A percentile compares a stretch with the other conserved stretches of the same genome.
Conservation (phyloP, 1,284 basidiomycete genomes). For the Cutaneotrichosporon daszewskae region DNA sequence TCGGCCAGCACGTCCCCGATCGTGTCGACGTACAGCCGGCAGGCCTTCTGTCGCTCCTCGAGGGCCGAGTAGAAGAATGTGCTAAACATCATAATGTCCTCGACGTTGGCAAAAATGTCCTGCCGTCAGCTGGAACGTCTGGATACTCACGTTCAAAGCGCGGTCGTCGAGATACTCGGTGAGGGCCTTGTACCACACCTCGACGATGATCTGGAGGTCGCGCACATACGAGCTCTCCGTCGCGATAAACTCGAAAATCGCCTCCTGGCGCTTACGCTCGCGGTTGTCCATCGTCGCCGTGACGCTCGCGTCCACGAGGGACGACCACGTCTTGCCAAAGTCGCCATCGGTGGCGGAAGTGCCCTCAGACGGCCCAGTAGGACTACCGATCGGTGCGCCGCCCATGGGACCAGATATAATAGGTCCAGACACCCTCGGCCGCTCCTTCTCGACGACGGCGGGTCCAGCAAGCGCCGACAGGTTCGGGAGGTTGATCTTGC, state of each 20-base stretch:
- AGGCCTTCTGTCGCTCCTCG: slow-evolving; percentile 83
- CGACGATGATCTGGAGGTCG: slow-evolving; percentile 82
- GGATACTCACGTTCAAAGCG: slow-evolving; percentile 66
- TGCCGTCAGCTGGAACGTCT: no score
- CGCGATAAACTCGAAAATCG: slow-evolving; percentile 82
- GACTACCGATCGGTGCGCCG: no score
- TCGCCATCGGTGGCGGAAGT: slow-evolving; percentile 6
- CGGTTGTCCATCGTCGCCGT: slow-evolving; percentile 66
- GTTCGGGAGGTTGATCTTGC: slow-evolving; percentile 5
- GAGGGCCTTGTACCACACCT: slow-evolving; percentile 73
- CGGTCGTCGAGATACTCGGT: slow-evolving; percentile 68
- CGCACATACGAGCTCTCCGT: slow-evolving; percentile 84
- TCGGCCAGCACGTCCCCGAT: slow-evolving; percentile 78
- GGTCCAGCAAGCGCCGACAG: no score
- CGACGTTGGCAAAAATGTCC: slow-evolving; percentile 92
- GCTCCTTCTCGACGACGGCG: no score
- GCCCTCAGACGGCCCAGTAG: background rate
- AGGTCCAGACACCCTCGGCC: slow-evolving; percentile 1
- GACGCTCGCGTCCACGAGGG: slow-evolving; percentile 74
- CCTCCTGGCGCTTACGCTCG: slow-evolving; percentile 81
- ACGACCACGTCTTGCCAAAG: slow-evolving; percentile 72
- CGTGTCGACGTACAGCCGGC: slow-evolving; percentile 77
- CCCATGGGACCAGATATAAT: slow-evolving; percentile 6
- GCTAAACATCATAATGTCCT: slow-evolving; percentile 80
- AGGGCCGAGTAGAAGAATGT: slow-evolving; percentile 79